These are phyloP conservation scores for Tolypocladium cylindrosporum DNA, from an alignment of 2,329 filamentous ascomycete genomes.

Conservation along the genomic window DNA sequence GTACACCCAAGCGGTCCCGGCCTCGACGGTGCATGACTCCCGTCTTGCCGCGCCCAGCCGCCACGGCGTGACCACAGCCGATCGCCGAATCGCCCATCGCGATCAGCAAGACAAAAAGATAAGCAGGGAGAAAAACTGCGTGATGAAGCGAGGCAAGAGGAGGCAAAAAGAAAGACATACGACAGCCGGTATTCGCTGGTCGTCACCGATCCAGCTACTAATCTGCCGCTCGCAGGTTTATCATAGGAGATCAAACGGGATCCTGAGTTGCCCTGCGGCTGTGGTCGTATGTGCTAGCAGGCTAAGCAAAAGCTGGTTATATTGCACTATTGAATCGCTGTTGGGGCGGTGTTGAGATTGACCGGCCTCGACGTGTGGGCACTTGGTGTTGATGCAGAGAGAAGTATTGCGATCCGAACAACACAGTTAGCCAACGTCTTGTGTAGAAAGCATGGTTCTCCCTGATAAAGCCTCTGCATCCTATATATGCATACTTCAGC, in stretches of 20 bases:
- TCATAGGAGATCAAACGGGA: constrained; percentile 7
- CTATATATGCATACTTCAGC: too few species aligned
- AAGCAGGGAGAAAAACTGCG: not conserved
- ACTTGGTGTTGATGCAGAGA: not conserved
- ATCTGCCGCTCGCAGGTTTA: constrained; percentile 8
- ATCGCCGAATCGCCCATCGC: not conserved
- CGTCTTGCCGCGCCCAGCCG: not conserved
- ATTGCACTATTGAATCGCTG: not conserved
- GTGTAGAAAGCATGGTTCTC: too few species aligned
- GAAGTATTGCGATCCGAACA: not conserved
- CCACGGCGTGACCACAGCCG: not conserved
- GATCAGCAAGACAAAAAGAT: not conserved
- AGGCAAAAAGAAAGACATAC: constrained; percentile 4
- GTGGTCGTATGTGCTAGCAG: constrained; percentile 7
- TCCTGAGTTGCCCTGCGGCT: constrained; percentile 5
- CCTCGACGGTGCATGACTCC: not conserved
- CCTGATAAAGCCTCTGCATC: too few species aligned
- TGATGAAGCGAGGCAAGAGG: not conserved
- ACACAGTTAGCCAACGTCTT: too few species aligned
- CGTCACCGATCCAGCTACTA: constrained; percentile 7
- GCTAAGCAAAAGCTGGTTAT: not conserved
- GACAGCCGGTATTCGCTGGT: constrained; percentile 10
- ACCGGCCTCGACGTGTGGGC: too few species aligned
- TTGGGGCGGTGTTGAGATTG: not conserved
- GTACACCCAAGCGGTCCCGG: not conserved